These are phyloP conservation scores for Begonia loranthoides DNA, from an alignment of 306 rosid species.

Conservation along the genomic window DNA sequence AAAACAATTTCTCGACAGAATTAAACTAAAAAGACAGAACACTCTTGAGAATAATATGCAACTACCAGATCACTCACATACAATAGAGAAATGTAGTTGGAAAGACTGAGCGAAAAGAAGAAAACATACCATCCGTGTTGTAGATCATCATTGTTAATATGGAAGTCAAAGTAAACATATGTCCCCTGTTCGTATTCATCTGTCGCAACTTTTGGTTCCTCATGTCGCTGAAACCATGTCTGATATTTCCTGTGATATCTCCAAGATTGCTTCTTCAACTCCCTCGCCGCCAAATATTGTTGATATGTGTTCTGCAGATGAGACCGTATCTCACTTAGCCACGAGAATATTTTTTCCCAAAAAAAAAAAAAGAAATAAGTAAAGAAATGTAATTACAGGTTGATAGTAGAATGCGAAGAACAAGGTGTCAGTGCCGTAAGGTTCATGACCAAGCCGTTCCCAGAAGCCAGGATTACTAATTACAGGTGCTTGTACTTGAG, in stretches of 20 bases:
- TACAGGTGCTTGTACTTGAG: constrained; percentile 89
- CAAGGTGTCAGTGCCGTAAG: constrained; percentile 62
- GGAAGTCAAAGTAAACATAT: constrained; percentile 90
- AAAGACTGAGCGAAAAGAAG: too few species aligned
- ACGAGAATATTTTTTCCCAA: not conserved
- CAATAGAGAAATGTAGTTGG: too few species aligned
- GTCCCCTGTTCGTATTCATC: constrained; percentile 98
- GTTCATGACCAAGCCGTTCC: constrained; percentile 72
- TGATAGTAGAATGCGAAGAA: constrained; percentile 93
- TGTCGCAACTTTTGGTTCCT: constrained; percentile 96
- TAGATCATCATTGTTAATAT: constrained; percentile 68
- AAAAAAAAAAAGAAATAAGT: constrained; percentile 3
- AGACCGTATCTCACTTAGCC: constrained; percentile 9
- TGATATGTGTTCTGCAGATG: constrained; percentile 74
- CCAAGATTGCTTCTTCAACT: constrained; percentile 98
- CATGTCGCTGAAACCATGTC: constrained; percentile 97
- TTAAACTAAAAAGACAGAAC: too few species aligned
- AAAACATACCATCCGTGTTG: constrained; percentile 83
- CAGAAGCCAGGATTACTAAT: constrained; percentile 92
- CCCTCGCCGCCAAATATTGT: constrained; percentile 96
- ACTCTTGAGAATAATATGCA: too few species aligned
- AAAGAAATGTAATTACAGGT: constrained; percentile 40
- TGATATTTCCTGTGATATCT: constrained; percentile 90
- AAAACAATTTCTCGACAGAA: too few species aligned
- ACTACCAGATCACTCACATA: too few species aligned